Conservation (phyloP, 495 filamentous ascomycete species). For the Immersiella caudata region DNA sequence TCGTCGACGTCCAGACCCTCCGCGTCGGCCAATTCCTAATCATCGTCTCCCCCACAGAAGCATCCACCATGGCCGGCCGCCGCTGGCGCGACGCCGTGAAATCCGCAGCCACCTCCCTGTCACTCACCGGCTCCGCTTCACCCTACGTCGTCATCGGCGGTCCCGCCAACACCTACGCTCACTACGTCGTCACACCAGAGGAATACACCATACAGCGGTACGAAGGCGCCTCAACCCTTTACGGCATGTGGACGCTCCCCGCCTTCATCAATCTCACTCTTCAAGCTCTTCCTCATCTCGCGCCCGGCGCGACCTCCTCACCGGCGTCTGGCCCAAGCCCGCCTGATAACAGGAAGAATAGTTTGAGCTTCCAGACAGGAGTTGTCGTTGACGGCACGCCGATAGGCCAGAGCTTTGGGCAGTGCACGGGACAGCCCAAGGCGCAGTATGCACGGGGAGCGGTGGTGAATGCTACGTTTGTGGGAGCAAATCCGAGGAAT, state of each 20-base stretch:
- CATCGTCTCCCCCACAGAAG: conserved; percentile 83
- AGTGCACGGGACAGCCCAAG: conserved; percentile 60
- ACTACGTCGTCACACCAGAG: conserved; percentile 88
- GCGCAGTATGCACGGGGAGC: conserved; percentile 62
- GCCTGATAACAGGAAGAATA: conserved; percentile 74
- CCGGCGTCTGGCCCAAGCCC: conserved; percentile 66
- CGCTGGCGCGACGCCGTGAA: conserved; percentile 82
- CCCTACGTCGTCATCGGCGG: conserved; percentile 73
- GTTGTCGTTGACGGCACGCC: conserved; percentile 77
- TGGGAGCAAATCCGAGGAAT: conserved; percentile 90
- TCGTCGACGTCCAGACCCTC: conserved; percentile 88
- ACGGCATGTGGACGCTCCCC: conserved; percentile 78
- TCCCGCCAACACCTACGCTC: conserved; percentile 90
- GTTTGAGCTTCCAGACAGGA: conserved; percentile 75
- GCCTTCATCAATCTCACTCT: conserved; percentile 86
- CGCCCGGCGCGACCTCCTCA: conserved; percentile 47
- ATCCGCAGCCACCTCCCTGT: conserved; percentile 44
- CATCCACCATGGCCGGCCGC: conserved; percentile 91
- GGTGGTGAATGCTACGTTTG: conserved; percentile 70
- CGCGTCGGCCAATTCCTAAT: conserved; percentile 89
- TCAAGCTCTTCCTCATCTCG: conserved; percentile 69
- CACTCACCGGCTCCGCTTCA: conserved; percentile 33
- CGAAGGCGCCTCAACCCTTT: conserved; percentile 93
- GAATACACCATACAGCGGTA: conserved; percentile 92
- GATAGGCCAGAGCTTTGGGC: conserved; percentile 70